These are phyloP conservation scores for Cicer judaicum DNA, from an alignment of 306 rosid genomes.

Conservation along the genomic window DNA sequence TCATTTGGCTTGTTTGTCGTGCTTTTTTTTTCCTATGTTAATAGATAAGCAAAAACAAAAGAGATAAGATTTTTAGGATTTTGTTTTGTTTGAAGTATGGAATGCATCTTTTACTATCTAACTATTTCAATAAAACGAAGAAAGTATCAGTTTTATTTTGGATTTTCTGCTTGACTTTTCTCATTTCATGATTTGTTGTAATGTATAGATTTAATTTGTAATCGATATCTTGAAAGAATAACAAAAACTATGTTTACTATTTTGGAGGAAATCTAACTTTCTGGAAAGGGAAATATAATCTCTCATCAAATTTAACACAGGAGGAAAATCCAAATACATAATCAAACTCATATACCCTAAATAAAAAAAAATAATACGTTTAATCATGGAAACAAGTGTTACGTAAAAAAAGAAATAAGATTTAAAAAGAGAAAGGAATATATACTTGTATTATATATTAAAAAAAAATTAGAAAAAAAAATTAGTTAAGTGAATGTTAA, in stretches of 20 bases:
- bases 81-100: conserved; percentile 37
- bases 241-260: background rate
- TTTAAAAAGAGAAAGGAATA: background rate
- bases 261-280: background rate
- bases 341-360: too few species aligned
- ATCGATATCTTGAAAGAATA: background rate
- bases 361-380: background rate
- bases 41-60: conserved; percentile 13
- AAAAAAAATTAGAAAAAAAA: too few species aligned
- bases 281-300: background rate
- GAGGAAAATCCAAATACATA: too few species aligned
- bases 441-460: too few species aligned
- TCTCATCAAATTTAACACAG: background rate
- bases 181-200: background rate
- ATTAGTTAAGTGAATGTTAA: too few species aligned
- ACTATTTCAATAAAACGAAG: conserved; percentile 30
- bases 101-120: background rate
- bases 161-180: background rate
- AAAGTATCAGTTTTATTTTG: background rate
- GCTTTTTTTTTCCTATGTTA: conserved; percentile 39
- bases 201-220: background rate
- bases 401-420: background rate
- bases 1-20: conserved; percentile 41
- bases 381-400: background rate
- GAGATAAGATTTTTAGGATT: conserved; percentile 16